A percentile compares a stretch with the other conserved stretches of the same genome.
Evolutionary conservation across 768 basidiomycete species (phyloP).

Genomic region (Phlegmacium glaucopus): DNA sequence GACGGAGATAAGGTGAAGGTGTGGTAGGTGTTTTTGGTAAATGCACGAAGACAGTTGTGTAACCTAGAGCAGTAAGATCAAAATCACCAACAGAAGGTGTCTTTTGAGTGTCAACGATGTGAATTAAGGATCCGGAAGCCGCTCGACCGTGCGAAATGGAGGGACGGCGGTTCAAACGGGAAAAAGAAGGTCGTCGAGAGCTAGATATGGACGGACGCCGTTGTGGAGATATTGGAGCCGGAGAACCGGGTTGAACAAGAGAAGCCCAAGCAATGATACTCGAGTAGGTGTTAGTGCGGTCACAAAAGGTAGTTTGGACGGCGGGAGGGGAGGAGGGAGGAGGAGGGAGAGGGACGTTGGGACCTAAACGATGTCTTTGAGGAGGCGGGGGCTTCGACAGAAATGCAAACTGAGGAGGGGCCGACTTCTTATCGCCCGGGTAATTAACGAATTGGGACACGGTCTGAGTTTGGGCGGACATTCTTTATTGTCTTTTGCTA

Average conservation of each 20-base stretch:
- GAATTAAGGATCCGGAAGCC: slow-evolving; percentile 46
- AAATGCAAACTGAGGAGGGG: slow-evolving; percentile 33
- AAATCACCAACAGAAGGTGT: slow-evolving; percentile 48
- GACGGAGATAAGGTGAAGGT: slow-evolving; percentile 30
- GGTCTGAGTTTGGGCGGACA: neutral
- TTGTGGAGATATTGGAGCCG: slow-evolving; percentile 40
- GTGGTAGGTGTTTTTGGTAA: slow-evolving; percentile 50
- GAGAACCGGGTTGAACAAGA: slow-evolving; percentile 67
- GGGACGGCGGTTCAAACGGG: slow-evolving; percentile 20
- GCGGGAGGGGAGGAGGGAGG: slow-evolving; percentile 17
- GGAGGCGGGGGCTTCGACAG: slow-evolving; percentile 36
- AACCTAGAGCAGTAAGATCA: slow-evolving; percentile 60
- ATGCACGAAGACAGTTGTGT: slow-evolving; percentile 63
- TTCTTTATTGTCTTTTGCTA: neutral
- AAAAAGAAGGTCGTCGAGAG: slow-evolving; percentile 21
- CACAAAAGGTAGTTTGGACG: slow-evolving; percentile 14
- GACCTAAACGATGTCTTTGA: slow-evolving; percentile 31
- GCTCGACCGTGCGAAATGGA: slow-evolving; percentile 37
- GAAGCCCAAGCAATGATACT: slow-evolving; percentile 61
- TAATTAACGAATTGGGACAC: slow-evolving; percentile 9
- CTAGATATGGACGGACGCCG: slow-evolving; percentile 26
- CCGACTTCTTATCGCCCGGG: slow-evolving; percentile 11
- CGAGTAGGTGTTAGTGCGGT: slow-evolving; percentile 43
- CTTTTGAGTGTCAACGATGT: slow-evolving; percentile 34
- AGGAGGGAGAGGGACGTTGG: slow-evolving; percentile 24